Percentiles rank a stretch among this genome's conserved stretches.
Conservation (phyloP, 1,284 basidiomycete genomes). For the Cutaneotrichosporon sp. region DNA sequence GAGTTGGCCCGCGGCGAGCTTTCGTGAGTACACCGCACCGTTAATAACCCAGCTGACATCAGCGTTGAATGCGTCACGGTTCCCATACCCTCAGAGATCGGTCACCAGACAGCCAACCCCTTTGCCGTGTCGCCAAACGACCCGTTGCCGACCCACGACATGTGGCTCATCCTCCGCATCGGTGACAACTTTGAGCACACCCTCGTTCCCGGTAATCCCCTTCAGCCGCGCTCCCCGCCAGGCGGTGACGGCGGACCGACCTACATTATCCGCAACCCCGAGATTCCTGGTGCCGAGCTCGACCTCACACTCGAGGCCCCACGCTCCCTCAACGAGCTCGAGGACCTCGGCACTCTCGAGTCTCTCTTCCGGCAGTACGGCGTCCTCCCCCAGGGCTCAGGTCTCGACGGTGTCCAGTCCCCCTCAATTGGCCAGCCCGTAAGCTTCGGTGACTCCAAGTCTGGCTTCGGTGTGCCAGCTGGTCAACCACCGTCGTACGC, state of each 20-base stretch:
- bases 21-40: constrained; percentile 33
- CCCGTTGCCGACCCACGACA: constrained; percentile 48
- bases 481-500: constrained; percentile 10
- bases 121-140: constrained; percentile 47
- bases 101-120: constrained; percentile 51
- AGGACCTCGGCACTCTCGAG: constrained; percentile 70
- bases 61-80: constrained; percentile 52
- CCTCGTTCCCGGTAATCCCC: constrained; percentile 38
- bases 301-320: constrained; percentile 46
- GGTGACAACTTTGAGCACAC: constrained; percentile 48
- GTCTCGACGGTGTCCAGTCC: constrained; percentile 29
- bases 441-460: constrained; percentile 5
- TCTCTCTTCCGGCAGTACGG: constrained; percentile 68
- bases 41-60: constrained; percentile 11
- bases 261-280: constrained; percentile 24
- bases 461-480: background rate
- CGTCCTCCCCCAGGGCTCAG: constrained; percentile 40
- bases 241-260: constrained; percentile 35
- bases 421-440: constrained; percentile 10
- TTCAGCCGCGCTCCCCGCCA: constrained; percentile 25
- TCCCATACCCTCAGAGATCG: constrained; percentile 48
- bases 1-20: constrained; percentile 44
- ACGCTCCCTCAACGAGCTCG: constrained; percentile 44
- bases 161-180: constrained; percentile 51
- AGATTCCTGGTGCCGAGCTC: constrained; percentile 45